phyloP scores from a whole-genome alignment of 305 asterid species.

The Fraxinus greggii region DNA sequence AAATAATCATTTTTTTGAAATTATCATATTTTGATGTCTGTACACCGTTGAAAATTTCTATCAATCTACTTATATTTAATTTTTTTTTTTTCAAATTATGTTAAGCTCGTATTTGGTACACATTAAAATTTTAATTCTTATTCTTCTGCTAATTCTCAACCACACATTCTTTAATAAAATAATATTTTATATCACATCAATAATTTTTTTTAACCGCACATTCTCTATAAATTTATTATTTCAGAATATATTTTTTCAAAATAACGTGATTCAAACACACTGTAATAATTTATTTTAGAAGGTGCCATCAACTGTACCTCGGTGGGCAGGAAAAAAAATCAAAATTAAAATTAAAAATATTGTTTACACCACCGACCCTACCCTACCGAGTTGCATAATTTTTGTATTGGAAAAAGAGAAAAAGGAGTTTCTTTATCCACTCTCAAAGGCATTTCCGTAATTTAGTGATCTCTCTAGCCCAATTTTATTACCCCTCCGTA shows the following conservation, averaged over 20 bases:
- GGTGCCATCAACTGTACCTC: background rate
- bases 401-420: background rate
- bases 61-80: background rate
- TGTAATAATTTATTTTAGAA: too few relatives aligned
- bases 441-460: conserved; percentile 32
- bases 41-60: background rate
- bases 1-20: too few relatives aligned
- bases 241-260: too few relatives aligned
- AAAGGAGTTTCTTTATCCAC: background rate
- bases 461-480: conserved; percentile 9
- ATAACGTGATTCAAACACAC: too few relatives aligned
- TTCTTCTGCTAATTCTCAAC: too few relatives aligned
- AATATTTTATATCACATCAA: too few relatives aligned
- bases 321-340: background rate
- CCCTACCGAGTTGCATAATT: background rate
- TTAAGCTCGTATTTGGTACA: too few relatives aligned
- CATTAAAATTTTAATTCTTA: too few relatives aligned
- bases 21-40: background rate
- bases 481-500: conserved; percentile 20
- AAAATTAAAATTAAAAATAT: background rate
- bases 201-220: too few relatives aligned
- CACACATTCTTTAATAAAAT: too few relatives aligned
- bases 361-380: background rate
- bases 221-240: too few relatives aligned
- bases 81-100: background rate